Conservation (phyloP, 805 yeast genomes). For the Brettanomyces naardenensis region DNA sequence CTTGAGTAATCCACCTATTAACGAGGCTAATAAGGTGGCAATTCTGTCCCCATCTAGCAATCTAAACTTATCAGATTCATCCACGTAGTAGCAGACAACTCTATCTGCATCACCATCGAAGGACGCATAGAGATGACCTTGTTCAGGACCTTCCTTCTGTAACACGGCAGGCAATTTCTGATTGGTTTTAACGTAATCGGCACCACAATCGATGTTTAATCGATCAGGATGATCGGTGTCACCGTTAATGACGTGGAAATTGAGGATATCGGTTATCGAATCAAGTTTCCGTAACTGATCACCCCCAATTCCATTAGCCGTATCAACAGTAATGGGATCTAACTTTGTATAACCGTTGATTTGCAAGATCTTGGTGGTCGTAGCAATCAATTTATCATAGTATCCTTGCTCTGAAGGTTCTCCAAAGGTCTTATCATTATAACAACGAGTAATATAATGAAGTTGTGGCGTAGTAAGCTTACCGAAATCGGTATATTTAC, state of each 20-base stretch:
- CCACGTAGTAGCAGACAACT: conserved; percentile 67
- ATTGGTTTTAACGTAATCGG: conserved; percentile 89
- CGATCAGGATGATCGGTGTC: conserved; percentile 42
- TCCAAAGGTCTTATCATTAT: conserved; percentile 61
- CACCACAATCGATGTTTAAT: conserved; percentile 82
- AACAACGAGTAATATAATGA: conserved; percentile 73
- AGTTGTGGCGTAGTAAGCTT: conserved; percentile 89
- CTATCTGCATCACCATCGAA: conserved; percentile 98
- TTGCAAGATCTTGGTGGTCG: conserved; percentile 40
- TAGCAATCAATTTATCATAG: conserved; percentile 48
- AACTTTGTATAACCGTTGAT: conserved; percentile 12
- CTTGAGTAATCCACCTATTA: conserved; percentile 42
- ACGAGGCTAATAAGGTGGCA: conserved; percentile 72
- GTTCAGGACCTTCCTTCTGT: conserved; percentile 22
- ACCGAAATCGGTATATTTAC: conserved; percentile 48
- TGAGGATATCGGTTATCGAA: conserved; percentile 22
- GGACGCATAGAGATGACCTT: conserved; percentile 58
- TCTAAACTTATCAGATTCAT: conserved; percentile 33
- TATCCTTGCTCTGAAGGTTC: conserved; percentile 61
- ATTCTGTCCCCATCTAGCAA: conserved; percentile 91
- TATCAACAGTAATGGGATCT: conserved; percentile 57
- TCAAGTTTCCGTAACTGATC: conserved; percentile 48
- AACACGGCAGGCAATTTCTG: conserved; percentile 69
- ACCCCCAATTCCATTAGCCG: conserved; percentile 97
- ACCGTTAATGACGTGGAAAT: conserved; percentile 43